Base-by-base conservation (phyloP, 2,329 filamentous ascomycete genomes). In the Fusarium sp. region DNA sequence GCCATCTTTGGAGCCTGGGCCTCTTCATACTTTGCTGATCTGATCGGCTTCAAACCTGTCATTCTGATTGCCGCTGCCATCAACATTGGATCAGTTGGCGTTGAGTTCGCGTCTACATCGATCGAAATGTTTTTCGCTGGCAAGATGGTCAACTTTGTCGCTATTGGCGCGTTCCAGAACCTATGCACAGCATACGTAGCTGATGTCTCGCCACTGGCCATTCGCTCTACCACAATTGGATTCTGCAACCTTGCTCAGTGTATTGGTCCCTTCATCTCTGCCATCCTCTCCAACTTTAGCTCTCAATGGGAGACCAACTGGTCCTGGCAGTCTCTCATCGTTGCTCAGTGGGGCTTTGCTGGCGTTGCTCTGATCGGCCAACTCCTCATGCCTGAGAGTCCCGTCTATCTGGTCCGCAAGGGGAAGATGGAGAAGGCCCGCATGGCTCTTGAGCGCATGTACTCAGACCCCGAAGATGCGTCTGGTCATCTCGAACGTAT, bases 351-450 rank as follows among this genome's bases (percentile, higher is more conserved):
- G 74, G 84, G 83, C 0, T 83, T 85, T 38, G 82, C 82, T 8
- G 79, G 62, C 13, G 75, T 84, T 10, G 81, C 80, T 7, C 42
- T 81, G 1, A 52, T 78, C 12, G 77, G 78, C 1, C 78, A 80
- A 8, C 17, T 85, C 38, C 45, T 86, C 50, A 82, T 89, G 39
- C 87, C 87, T 0, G 87, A 89, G 69, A 87, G 84, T 18, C 88
- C 88, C 0, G 81, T 85, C 0, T 88, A 84, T 67, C 78, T 88
- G 4, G 78, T 89, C 3, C 83, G 85, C 8, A 84, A 83, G 59
- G 80, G 79, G 8, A 77, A 78, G 11, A 76, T 83, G 17, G 67
- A 70, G 1, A 58, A 54, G 36, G 67, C 67, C 0, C 51, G 45
- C 3, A 39, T 28, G 13, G 66, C 59, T 20, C 86, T 89, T 75